A percentile compares a stretch with the other conserved stretches of the same genome.
Conservation (phyloP, 768 basidiomycete genomes). For the Sarcomyxa edulis region DNA sequence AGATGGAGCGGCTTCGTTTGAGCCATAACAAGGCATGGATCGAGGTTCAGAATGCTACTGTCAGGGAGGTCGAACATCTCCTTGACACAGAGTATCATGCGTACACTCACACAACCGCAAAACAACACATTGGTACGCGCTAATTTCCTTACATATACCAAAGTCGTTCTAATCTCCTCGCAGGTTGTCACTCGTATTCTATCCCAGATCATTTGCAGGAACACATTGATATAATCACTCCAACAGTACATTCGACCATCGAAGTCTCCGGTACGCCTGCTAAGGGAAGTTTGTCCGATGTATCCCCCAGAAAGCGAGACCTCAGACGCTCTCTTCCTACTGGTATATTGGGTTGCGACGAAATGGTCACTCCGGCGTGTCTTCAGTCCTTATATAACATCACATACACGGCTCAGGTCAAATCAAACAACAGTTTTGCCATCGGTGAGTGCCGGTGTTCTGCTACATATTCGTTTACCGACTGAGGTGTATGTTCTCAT, state of each 20-base stretch:
- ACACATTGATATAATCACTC: slow-evolving; percentile 27
- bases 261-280: slow-evolving; percentile 8
- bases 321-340: slow-evolving; percentile 3
- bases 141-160: not conserved
- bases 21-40: slow-evolving; percentile 23
- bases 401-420: slow-evolving; percentile 21
- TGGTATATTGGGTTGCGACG: slow-evolving; percentile 14
- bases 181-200: slow-evolving; percentile 25
- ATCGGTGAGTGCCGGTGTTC: slow-evolving; percentile 15
- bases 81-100: slow-evolving; percentile 25
- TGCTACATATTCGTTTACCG: not conserved
- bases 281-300: not conserved
- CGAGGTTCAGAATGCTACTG: slow-evolving; percentile 20
- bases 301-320: not conserved
- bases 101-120: slow-evolving; percentile 19
- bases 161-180: not conserved
- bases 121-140: slow-evolving; percentile 21
- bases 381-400: slow-evolving; percentile 27
- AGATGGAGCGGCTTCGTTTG: slow-evolving; percentile 14
- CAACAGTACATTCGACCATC: slow-evolving; percentile 23
- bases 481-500: not conserved
- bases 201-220: slow-evolving; percentile 20
- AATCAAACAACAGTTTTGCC: slow-evolving; percentile 22
- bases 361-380: slow-evolving; percentile 20
- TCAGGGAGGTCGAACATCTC: slow-evolving; percentile 22